Percentiles rank a stretch among this genome's conserved stretches.
Conservation (phyloP, 305 asterid species). For the Fraxinus nigra region DNA sequence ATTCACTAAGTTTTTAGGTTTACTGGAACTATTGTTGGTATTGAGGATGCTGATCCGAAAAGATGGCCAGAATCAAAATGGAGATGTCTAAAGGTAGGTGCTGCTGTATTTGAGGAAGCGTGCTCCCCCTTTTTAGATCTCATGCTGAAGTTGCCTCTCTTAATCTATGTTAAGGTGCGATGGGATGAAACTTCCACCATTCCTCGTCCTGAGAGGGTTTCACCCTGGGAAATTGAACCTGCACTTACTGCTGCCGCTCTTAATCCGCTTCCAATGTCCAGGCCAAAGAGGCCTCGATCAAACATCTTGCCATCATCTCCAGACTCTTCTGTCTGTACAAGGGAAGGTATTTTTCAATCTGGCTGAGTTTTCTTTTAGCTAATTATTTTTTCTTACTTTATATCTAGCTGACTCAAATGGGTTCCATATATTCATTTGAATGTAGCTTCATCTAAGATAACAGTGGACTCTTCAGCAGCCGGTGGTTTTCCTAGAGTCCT, state of each 20-base stretch:
- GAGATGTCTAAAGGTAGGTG: slow-evolving; percentile 85
- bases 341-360: slow-evolving; percentile 57
- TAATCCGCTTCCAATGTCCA: slow-evolving; percentile 68
- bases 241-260: slow-evolving; percentile 69
- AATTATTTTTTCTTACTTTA: neutral
- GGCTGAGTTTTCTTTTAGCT: slow-evolving; percentile 7
- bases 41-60: slow-evolving; percentile 67
- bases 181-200: slow-evolving; percentile 86
- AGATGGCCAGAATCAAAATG: slow-evolving; percentile 88
- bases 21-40: slow-evolving; percentile 88
- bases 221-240: slow-evolving; percentile 92
- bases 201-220: slow-evolving; percentile 82
- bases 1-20: slow-evolving; percentile 43
- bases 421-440: slow-evolving; percentile 12
- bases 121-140: slow-evolving; percentile 9
- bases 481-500: slow-evolving; percentile 70
- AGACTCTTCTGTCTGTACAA: slow-evolving; percentile 71
- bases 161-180: slow-evolving; percentile 48
- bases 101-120: neutral
- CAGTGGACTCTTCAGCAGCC: slow-evolving; percentile 66
- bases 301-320: slow-evolving; percentile 65
- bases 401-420: neutral
- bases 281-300: slow-evolving; percentile 79
- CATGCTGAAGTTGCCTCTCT: slow-evolving; percentile 11
- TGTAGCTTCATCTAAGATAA: slow-evolving; percentile 58